These are phyloP conservation scores for Leucosporidium creatinivorum DNA, from an alignment of 768 basidiomycete genomes.

Conservation along the genomic window DNA sequence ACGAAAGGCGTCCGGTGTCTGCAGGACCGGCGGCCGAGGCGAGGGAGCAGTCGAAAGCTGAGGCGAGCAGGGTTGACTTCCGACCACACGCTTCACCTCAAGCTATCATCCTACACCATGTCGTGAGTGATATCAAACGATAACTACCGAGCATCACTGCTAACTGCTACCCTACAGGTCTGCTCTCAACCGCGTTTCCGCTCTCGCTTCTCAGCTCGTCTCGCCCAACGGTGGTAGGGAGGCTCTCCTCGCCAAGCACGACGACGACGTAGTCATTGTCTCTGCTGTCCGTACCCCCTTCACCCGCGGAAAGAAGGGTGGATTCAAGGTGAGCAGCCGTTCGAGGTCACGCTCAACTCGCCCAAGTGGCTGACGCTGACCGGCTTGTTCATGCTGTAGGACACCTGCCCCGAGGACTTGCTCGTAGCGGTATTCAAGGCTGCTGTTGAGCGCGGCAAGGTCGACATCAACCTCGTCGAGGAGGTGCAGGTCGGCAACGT, in stretches of 20 bases:
- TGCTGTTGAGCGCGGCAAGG: constrained; percentile 54
- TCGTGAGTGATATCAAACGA: too few species aligned
- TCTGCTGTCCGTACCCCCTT: constrained; percentile 81
- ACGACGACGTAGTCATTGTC: constrained; percentile 62
- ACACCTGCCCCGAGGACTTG: constrained; percentile 63
- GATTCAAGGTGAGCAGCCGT: constrained; percentile 67
- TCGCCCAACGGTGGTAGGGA: constrained; percentile 15
- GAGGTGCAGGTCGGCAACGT: constrained; percentile 58
- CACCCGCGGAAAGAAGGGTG: constrained; percentile 79
- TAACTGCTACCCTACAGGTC: neutral
- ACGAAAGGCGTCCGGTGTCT: too few species aligned
- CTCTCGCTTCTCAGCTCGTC: constrained; percentile 24
- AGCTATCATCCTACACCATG: too few species aligned
- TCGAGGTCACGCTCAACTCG: neutral
- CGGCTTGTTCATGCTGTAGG: too few species aligned
- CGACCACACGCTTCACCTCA: too few species aligned
- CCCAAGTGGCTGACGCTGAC: too few species aligned
- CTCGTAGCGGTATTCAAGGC: constrained; percentile 75
- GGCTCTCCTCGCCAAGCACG: constrained; percentile 16
- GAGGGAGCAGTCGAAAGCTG: too few species aligned
- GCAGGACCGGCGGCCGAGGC: too few species aligned
- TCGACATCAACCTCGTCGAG: constrained; percentile 34
- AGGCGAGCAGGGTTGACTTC: too few species aligned
- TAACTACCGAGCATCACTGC: too few species aligned
- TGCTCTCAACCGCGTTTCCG: constrained; percentile 20